Base-by-base conservation (phyloP, 225 moss, liverwort and hornwort species). In the Marchantia polymorpha region DNA sequence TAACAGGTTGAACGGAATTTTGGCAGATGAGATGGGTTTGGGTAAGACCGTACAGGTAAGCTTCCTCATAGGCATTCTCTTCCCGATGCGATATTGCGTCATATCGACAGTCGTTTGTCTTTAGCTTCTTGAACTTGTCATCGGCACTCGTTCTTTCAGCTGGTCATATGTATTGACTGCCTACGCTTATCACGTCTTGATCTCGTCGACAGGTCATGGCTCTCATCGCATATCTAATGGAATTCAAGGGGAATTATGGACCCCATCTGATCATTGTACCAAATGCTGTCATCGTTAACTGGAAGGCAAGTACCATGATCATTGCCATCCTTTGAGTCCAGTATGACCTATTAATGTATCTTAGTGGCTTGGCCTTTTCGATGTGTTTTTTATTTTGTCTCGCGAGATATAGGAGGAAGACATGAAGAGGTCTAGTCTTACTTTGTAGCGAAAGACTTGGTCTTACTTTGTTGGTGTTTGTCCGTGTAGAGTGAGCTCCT, bases 231-330 rank as follows among this genome's bases (percentile, higher is more conserved):
- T 99, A 99, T 85, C 85, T 99, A 67, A 99, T 99, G 99, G 99
- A 99, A 87, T 99, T 89, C 74, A 99, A 99, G 84, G 99, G 95
- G 78, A 99, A 99, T 79, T 95, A 99, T 85, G 99, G 99, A 55
- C 99, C 99, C n/a, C 99, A 99, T 85, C 91, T 99, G 16, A 99
- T 99, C 84, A 99, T 99, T 82, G 99, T 99, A 64, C 99, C 99
- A 17, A 99, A 99, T 79, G 99, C 99, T 61, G 99, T 99, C 53
- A 99, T 95, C 86, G 99, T 99, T 11, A 99, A 99, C 86, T 99
- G 99, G 99, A 99, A 99, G 97, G 97, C 92, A 81, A 47, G 79
- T 50, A 56, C 61, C 73, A 52, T 64, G 13, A 23, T 71, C 39
- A 56, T 56, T 39, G 39, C 5, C 39, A 39, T 39, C 39, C 39